Conservation (phyloP, 2,329 filamentous ascomycete species). For the Penicillium freii region DNA sequence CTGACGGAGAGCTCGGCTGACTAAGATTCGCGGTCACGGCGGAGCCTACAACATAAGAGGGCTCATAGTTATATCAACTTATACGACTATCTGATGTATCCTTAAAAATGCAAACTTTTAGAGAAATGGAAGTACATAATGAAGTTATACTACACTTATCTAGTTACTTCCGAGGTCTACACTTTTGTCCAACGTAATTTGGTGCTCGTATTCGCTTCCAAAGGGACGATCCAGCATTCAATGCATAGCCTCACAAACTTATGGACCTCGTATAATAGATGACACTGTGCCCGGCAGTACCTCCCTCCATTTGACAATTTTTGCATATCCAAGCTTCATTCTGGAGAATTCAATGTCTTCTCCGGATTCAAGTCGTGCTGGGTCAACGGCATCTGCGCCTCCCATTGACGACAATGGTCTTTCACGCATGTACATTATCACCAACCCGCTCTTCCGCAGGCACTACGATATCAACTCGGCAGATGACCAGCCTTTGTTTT, state of each 20-base stretch:
- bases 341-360: conserved; percentile 5
- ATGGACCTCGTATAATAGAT: neutral
- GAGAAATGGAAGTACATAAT: neutral
- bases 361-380: conserved; percentile 4
- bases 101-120: neutral
- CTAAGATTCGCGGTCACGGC: conserved; percentile 11
- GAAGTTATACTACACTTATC: neutral
- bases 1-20: conserved; percentile 36
- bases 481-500: conserved; percentile 10
- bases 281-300: neutral
- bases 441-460: conserved; percentile 9
- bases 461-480: conserved; percentile 18
- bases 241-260: neutral
- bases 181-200: neutral
- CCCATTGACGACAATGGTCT: conserved; percentile 2
- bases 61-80: neutral
- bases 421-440: conserved; percentile 14
- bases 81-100: neutral
- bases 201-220: conserved; percentile 1
- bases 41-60: neutral
- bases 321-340: neutral
- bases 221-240: neutral
- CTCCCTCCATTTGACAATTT: neutral
- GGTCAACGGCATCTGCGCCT: conserved; percentile 10
- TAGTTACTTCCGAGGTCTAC: neutral